Base-by-base conservation (phyloP, 139 green algal species). In the Chlamydomonas eustigma region DNA sequence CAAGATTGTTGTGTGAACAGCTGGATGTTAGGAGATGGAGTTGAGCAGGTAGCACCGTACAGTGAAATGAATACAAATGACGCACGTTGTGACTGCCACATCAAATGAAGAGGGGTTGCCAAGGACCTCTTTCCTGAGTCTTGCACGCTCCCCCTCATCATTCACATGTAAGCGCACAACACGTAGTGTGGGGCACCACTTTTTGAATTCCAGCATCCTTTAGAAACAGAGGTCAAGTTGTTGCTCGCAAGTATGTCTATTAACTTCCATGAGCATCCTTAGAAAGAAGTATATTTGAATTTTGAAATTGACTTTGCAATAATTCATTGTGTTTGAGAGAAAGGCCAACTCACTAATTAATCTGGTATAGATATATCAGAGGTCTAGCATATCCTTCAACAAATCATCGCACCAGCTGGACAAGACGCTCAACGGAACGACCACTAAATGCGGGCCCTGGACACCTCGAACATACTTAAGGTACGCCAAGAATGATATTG, bases 341-440 rank as follows among this genome's bases (percentile, higher is more conserved):
- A n/a, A n/a, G n/a, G n/a, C n/a, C n/a, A n/a, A n/a, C n/a, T n/a
- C n/a, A n/a, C n/a, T n/a, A n/a, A n/a, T n/a, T n/a, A n/a, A n/a
- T n/a, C n/a, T n/a, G n/a, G n/a, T n/a, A n/a, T n/a, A n/a, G n/a
- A n/a, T n/a, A n/a, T n/a, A n/a, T n/a, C n/a, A n/a, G n/a, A n/a
- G n/a, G n/a, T n/a, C n/a, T n/a, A n/a, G n/a, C n/a, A n/a, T n/a
- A n/a, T n/a, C n/a, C n/a, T n/a, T n/a, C n/a, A n/a, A n/a, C n/a
- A n/a, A n/a, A n/a, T n/a, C n/a, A 12, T 30, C 8, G 6, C 68
- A 58, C 92, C 93, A 97, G 81, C 94, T 96, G 73, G 85, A 81
- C 30, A 97, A 72, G 1, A 90, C 94, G 22, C 84, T 93, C 0
- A 97, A 85, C 2, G 93, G 93, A 39, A 97, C 92, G 5, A 97